phyloP scores from a whole-genome alignment of 106 monocot genomes.

The Allium sativum region DNA sequence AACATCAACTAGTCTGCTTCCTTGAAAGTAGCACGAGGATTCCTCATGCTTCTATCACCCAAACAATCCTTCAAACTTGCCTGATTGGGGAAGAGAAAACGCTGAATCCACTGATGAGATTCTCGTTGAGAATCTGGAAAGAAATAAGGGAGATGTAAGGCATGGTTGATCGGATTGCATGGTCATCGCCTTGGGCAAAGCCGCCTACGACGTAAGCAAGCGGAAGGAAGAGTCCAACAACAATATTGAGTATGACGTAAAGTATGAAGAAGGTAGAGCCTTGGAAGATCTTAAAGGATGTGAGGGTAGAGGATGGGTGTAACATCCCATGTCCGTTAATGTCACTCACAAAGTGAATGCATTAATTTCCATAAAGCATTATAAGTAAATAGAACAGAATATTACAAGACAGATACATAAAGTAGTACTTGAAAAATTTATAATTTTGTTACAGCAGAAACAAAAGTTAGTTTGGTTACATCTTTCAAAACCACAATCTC shows the following conservation, averaged over 20 bases:
- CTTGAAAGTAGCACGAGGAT: constrained; percentile 22
- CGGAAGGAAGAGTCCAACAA: constrained; percentile 76
- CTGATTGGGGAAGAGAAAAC: constrained; percentile 76
- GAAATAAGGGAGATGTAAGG: constrained; percentile 84
- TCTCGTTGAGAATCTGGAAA: constrained; percentile 86
- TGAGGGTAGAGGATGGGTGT: too few relatives aligned
- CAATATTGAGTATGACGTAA: constrained; percentile 75
- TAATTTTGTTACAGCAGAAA: too few relatives aligned
- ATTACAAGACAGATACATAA: too few relatives aligned
- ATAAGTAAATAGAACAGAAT: too few relatives aligned
- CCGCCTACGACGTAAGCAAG: constrained; percentile 89
- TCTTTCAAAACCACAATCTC: too few relatives aligned
- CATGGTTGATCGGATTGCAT: constrained; percentile 60
- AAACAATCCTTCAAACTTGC: constrained; percentile 34
- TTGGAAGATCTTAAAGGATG: constrained; percentile 33
- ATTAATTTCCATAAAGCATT: too few relatives aligned
- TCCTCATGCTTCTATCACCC: neutral
- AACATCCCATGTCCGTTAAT: too few relatives aligned
- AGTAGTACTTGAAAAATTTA: too few relatives aligned
- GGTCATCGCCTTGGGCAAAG: constrained; percentile 80
- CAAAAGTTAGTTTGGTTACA: too few relatives aligned
- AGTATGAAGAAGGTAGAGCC: constrained; percentile 29
- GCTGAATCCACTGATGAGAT: constrained; percentile 44
- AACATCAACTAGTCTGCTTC: constrained; percentile 47
- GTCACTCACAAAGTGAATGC: too few relatives aligned